A percentile compares a stretch with the other conserved stretches of the same genome.
Conservation (phyloP, 257 asterid genomes). For the Solanum neorickii region DNA sequence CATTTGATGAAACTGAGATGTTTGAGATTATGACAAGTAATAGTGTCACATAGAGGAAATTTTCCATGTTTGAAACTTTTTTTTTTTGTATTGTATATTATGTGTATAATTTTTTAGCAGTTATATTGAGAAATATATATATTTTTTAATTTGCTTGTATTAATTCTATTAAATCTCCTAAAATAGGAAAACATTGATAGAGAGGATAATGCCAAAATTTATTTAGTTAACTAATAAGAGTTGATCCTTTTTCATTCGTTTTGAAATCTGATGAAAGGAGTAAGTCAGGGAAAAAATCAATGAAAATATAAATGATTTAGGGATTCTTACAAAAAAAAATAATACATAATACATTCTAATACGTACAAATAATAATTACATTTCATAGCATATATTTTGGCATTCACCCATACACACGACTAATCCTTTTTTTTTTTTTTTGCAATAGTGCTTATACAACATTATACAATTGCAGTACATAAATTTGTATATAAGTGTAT, state of each 20-base stretch:
- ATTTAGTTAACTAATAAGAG: background rate
- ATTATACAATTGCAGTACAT: background rate
- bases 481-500: background rate
- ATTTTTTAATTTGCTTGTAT: background rate
- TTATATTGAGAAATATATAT: background rate
- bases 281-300: background rate
- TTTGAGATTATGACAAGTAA: background rate
- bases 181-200: background rate
- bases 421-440: too few relatives aligned
- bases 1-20: background rate
- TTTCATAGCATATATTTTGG: background rate
- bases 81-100: background rate
- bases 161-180: background rate
- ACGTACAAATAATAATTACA: background rate
- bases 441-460: background rate
- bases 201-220: background rate
- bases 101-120: background rate
- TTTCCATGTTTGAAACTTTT: background rate
- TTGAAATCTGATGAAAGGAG: background rate
- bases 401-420: background rate
- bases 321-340: background rate
- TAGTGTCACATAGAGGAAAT: background rate
- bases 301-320: background rate
- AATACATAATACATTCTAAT: background rate
- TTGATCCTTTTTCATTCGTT: background rate